These are phyloP conservation scores for Colletotrichum camelliae DNA, from an alignment of 2,329 filamentous ascomycete genomes.

Conservation along the genomic window DNA sequence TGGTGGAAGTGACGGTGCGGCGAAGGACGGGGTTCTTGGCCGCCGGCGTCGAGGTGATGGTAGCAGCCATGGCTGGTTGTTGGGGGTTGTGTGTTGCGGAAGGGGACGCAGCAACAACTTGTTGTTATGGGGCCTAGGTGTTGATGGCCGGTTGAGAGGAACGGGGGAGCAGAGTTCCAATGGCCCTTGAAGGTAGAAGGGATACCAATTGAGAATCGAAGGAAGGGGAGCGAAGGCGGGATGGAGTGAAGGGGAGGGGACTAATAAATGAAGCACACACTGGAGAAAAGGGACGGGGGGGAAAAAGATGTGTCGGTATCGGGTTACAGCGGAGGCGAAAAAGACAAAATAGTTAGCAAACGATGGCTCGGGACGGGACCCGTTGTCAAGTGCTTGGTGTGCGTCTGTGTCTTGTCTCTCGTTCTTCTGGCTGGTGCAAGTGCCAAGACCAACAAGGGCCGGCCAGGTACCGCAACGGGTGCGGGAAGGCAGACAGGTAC, in stretches of 20 bases:
- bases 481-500: background rate
- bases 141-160: slow-evolving; percentile 1
- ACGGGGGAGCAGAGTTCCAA: slow-evolving; percentile 14
- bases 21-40: slow-evolving; percentile 51
- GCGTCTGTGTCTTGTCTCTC: background rate
- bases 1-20: slow-evolving; percentile 50
- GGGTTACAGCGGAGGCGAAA: slow-evolving; percentile 13
- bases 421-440: background rate
- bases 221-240: background rate
- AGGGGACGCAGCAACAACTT: background rate
- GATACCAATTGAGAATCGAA: slow-evolving; percentile 2
- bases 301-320: background rate
- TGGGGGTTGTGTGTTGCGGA: background rate
- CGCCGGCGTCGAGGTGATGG: slow-evolving; percentile 46
- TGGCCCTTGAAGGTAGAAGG: slow-evolving; percentile 8
- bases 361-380: slow-evolving; percentile 11
- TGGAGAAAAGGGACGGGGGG: background rate
- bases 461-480: background rate
- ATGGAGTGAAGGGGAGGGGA: background rate
- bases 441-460: background rate
- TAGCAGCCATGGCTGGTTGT: slow-evolving; percentile 49
- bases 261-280: slow-evolving; percentile 17
- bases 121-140: background rate
- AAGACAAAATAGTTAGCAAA: slow-evolving; percentile 8
- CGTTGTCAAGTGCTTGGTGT: slow-evolving; percentile 3